Base-by-base conservation (phyloP, 768 basidiomycete genomes). In the Lentinula guzmanii region DNA sequence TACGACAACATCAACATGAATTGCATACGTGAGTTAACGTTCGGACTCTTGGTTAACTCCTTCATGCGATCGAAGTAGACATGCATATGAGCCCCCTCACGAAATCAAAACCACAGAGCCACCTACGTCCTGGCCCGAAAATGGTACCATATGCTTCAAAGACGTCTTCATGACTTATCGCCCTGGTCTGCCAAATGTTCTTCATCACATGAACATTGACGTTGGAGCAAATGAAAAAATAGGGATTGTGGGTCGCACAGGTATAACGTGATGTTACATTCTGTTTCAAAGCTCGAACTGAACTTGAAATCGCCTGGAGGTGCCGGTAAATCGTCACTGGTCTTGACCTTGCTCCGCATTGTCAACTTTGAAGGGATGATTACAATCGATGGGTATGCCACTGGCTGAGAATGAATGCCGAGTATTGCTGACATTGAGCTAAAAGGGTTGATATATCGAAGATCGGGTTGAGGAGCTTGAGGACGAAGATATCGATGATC, bases 211-310 rank as follows among this genome's bases (percentile, higher is more conserved):
- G 18, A 80, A 80, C 5, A 52, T 91, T 65, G 72, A 73, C n/a
- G 80, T 92, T 46, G 70, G 75, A 1, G 82, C 81, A 0, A 85
- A 86, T 0, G 89, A 94, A 72, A 90, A 90, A 75, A 85, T 92
- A 57, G 90, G 89, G 11, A 82, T 92, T 39, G 89, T 92, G 11
- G 89, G 89, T 55, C 69, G 85, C 69, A 77, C 52, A 8, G 53
- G 51, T 35, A 53, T 28, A 28, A 28, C 3, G n/a, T 28, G 3
- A 33, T 31, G 35, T 16, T 34, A 46, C 13, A 2, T 24, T 5
- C 13, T 37, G 34, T 9, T 51, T 16, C 21, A 9, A 52, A 46
- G 11, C 21, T 24, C 28, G 6, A 6, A 34, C 35, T 24, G n/a
- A 18, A 21, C 18, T 18, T 11, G 8, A 64, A 57, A 10, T 56